These are phyloP conservation scores for Coemansia sp. DNA, from an alignment of 192 early-diverging fungal species.

Conservation along the genomic window DNA sequence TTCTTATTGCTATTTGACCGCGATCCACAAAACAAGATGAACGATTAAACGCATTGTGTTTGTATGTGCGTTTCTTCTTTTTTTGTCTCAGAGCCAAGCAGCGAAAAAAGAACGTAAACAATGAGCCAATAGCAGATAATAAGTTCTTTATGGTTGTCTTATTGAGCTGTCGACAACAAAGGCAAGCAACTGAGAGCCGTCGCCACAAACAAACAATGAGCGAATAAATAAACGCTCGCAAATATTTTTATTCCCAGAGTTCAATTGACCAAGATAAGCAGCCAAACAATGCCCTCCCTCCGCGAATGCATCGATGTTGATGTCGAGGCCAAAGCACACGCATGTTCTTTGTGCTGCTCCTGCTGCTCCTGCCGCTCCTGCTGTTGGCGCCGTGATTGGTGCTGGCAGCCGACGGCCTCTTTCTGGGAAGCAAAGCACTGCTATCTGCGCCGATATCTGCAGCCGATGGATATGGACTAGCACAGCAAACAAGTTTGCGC, in stretches of 20 bases:
- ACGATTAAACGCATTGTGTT: not conserved
- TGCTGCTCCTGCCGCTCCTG: not conserved
- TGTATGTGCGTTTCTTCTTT: not conserved
- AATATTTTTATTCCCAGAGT: constrained; percentile 1
- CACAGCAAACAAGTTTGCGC: not conserved
- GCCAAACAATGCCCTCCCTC: constrained; percentile 1
- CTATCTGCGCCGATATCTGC: not conserved
- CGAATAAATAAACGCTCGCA: constrained; percentile 1
- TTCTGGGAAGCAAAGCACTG: not conserved
- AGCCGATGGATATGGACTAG: not conserved
- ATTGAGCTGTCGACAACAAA: not conserved
- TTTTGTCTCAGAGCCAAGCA: not conserved
- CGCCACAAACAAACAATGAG: constrained; percentile 9
- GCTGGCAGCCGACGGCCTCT: not conserved
- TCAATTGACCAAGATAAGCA: constrained; percentile 7
- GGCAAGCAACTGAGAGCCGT: not conserved
- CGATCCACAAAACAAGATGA: not conserved
- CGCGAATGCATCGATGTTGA: not conserved
- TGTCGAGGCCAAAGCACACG: constrained; percentile 8
- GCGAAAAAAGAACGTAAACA: not conserved
- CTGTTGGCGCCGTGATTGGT: not conserved
- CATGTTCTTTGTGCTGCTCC: not conserved
- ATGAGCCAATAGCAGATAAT: not conserved
- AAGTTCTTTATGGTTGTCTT: not conserved
- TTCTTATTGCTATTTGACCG: not conserved